Percentiles rank a stretch among this genome's conserved stretches.
Evolutionary conservation across 202 grass and related monocot species (phyloP).

Genomic region (Carex arenaria): DNA sequence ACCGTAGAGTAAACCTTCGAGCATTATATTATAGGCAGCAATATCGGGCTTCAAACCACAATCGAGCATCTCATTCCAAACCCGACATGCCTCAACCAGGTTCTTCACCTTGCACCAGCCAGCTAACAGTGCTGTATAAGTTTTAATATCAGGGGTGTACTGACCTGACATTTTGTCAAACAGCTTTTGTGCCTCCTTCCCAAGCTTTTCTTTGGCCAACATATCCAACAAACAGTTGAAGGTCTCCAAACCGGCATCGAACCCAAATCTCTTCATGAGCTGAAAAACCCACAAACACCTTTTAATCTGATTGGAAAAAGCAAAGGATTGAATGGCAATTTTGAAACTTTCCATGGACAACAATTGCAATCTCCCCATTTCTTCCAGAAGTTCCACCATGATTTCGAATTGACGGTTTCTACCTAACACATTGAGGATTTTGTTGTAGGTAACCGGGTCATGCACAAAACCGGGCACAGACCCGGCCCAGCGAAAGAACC

Average conservation of each 20-base stretch:
- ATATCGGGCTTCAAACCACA: conserved; percentile 60
- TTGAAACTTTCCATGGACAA: conserved; percentile 81
- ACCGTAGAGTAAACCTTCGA: conserved; percentile 65
- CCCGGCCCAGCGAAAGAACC: conserved; percentile 71
- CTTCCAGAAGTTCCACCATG: conserved; percentile 57
- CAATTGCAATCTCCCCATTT: conserved; percentile 52
- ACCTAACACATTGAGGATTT: conserved; percentile 61
- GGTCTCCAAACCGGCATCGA: conserved; percentile 60
- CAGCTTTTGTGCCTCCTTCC: conserved; percentile 60
- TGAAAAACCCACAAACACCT: conserved; percentile 67
- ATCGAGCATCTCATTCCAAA: conserved; percentile 92
- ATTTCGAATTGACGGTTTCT: conserved; percentile 72
- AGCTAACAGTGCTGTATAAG: conserved; percentile 62
- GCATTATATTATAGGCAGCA: conserved; percentile 65
- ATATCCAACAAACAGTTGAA: conserved; percentile 75
- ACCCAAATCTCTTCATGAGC: conserved; percentile 55
- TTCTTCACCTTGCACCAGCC: conserved; percentile 78
- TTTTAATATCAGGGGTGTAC: conserved; percentile 46
- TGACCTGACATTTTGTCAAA: conserved; percentile 56
- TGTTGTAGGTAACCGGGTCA: conserved; percentile 51
- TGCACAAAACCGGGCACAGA: conserved; percentile 32
- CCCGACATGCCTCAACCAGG: conserved; percentile 54
- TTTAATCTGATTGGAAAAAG: conserved; percentile 50
- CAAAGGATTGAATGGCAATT: conserved; percentile 57
- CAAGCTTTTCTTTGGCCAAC: conserved; percentile 55